Conservation (phyloP, 176 grass and related monocot genomes). For the Cenchrus americanus region DNA sequence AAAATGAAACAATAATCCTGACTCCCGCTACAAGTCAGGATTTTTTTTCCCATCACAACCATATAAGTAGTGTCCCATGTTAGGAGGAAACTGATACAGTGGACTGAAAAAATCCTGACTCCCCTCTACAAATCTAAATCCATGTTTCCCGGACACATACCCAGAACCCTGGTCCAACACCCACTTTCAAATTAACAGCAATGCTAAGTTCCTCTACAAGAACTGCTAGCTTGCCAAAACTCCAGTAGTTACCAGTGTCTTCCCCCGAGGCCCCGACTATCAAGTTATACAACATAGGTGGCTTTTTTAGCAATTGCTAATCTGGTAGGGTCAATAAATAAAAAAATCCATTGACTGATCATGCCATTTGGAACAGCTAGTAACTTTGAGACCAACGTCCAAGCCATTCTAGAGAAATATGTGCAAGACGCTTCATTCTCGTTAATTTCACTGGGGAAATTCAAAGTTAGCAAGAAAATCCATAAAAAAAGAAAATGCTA, state of each 20-base stretch:
- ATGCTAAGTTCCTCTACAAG: neutral
- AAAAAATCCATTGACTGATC: neutral
- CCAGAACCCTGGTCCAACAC: neutral
- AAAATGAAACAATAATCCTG: conserved; percentile 13
- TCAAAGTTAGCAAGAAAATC: neutral
- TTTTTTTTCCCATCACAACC: neutral
- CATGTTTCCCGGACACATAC: no score
- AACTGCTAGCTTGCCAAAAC: neutral
- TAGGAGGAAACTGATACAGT: neutral
- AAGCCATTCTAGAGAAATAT: neutral
- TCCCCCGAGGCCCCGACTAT: neutral
- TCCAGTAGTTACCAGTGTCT: neutral
- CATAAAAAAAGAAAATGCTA: neutral
- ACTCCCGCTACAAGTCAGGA: neutral
- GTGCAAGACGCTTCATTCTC: neutral
- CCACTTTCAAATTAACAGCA: conserved; percentile 8
- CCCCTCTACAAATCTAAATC: no score
- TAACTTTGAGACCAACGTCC: neutral
- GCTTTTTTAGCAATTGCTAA: neutral
- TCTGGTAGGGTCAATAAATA: neutral
- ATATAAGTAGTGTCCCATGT: neutral
- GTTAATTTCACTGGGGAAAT: neutral
- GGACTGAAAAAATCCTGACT: neutral
- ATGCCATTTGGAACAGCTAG: neutral
- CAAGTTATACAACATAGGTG: neutral